Evolutionary conservation across 2,329 filamentous ascomycete genomes (phyloP).

Genomic region (Stemphylium beticola): DNA sequence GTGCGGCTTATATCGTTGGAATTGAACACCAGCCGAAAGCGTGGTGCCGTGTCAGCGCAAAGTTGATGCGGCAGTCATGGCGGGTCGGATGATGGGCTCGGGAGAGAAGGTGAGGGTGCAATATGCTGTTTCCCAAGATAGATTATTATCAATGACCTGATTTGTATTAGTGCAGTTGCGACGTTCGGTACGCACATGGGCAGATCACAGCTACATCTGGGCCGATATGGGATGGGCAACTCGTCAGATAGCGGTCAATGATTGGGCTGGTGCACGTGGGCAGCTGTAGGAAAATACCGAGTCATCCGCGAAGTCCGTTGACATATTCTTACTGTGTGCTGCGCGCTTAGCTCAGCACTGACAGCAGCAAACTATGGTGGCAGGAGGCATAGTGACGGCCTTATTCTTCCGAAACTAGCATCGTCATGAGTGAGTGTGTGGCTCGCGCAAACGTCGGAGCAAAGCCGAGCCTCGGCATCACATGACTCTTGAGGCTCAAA

Average conservation of each 20-base stretch:
- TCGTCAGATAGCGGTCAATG: not conserved
- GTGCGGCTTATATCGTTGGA: not conserved
- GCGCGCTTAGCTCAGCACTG: not conserved
- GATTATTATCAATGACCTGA: constrained; percentile 13
- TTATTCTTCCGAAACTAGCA: not conserved
- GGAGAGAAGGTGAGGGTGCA: not conserved
- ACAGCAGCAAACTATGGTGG: not conserved
- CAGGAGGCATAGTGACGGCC: not conserved
- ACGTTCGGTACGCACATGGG: not conserved
- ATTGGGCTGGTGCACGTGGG: not conserved
- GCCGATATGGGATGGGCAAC: not conserved
- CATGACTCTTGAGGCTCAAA: not conserved
- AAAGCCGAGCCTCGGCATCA: not conserved
- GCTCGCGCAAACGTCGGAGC: not conserved
- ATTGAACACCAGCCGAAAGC: not conserved
- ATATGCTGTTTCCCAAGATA: not conserved
- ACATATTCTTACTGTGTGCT: not conserved
- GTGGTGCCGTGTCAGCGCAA: not conserved
- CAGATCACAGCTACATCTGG: not conserved
- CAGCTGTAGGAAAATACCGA: not conserved
- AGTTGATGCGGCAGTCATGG: not conserved
- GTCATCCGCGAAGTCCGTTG: not conserved
- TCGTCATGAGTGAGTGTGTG: not conserved
- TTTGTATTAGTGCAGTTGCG: not conserved
- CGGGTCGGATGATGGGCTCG: not conserved